A percentile compares a stretch with the other conserved stretches of the same genome.
Evolutionary conservation across 306 rosid species (phyloP).

Genomic region (Prunus armeniaca): DNA sequence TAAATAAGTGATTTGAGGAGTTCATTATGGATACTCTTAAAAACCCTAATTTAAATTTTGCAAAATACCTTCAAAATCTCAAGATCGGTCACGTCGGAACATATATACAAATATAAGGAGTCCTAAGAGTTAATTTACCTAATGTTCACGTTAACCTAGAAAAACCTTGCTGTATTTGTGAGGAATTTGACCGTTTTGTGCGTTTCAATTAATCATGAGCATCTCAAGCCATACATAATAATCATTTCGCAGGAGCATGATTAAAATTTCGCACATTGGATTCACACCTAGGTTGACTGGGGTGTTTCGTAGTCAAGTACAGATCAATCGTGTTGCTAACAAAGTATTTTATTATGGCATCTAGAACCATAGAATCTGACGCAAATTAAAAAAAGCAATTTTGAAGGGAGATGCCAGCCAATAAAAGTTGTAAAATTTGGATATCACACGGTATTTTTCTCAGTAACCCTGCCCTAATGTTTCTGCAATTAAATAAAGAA

Average conservation of each 20-base stretch:
- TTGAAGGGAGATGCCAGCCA: slow-evolving; percentile 39
- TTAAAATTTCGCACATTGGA: background rate
- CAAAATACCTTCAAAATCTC: too few species aligned
- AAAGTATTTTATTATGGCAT: background rate
- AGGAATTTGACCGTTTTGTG: too few species aligned
- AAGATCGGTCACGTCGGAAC: too few species aligned
- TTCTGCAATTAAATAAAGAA: slow-evolving; percentile 31
- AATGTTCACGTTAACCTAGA: too few species aligned
- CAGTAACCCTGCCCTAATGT: slow-evolving; percentile 41
- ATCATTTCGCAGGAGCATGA: background rate
- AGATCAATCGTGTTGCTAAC: background rate
- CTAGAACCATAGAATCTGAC: slow-evolving; percentile 30
- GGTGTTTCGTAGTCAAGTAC: background rate
- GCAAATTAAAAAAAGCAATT: slow-evolving; percentile 4
- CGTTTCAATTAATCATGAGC: too few species aligned
- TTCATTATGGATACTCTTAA: too few species aligned
- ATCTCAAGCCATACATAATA: too few species aligned
- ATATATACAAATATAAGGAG: too few species aligned
- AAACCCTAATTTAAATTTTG: too few species aligned
- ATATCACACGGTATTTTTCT: slow-evolving; percentile 62
- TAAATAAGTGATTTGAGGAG: too few species aligned
- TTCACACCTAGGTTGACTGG: background rate
- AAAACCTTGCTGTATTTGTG: too few species aligned
- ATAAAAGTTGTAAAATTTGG: slow-evolving; percentile 31
- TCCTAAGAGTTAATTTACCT: too few species aligned